Evolutionary conservation across 2,329 filamentous ascomycete species (phyloP).

Genomic region (Thermoascus crustaceus): DNA sequence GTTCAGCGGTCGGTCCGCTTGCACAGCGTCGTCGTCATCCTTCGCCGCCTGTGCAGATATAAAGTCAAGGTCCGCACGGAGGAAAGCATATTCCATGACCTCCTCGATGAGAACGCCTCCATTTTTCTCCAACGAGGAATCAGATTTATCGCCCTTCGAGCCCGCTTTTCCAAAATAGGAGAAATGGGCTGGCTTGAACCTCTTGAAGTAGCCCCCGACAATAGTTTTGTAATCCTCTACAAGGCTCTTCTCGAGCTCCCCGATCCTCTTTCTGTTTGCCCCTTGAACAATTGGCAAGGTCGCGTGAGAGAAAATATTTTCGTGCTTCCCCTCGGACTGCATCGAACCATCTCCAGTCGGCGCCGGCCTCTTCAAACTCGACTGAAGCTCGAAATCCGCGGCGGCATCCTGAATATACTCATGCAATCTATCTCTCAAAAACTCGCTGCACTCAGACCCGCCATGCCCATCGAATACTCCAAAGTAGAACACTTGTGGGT

Average conservation of each 20-base stretch:
- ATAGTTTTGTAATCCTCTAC: slow-evolving; percentile 71
- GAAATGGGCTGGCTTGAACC: slow-evolving; percentile 79
- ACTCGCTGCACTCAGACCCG: slow-evolving; percentile 78
- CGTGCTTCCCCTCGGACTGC: slow-evolving; percentile 12
- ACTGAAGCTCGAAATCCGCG: slow-evolving; percentile 65
- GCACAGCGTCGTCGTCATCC: slow-evolving; percentile 60
- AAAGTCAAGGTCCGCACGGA: slow-evolving; percentile 91
- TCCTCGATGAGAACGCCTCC: slow-evolving; percentile 38
- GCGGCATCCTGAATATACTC: slow-evolving; percentile 81
- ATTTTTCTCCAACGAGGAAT: slow-evolving; percentile 18
- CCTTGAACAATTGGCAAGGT: slow-evolving; percentile 42
- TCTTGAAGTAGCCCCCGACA: slow-evolving; percentile 88
- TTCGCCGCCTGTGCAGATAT: slow-evolving; percentile 81
- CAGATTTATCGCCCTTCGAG: slow-evolving; percentile 25
- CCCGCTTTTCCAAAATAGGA: slow-evolving; percentile 32
- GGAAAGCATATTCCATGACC: slow-evolving; percentile 80
- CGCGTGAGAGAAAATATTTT: slow-evolving; percentile 5
- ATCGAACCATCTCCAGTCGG: not conserved
- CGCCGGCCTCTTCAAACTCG: slow-evolving; percentile 52
- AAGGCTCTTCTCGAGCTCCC: slow-evolving; percentile 61
- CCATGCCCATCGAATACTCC: slow-evolving; percentile 95
- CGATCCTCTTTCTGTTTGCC: slow-evolving; percentile 52
- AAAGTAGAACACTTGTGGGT: slow-evolving; percentile 97
- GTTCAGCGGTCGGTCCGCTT: slow-evolving; percentile 71
- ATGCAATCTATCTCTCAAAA: slow-evolving; percentile 75